These are phyloP conservation scores for Lactarius deliciosus DNA, from an alignment of 768 basidiomycete genomes.

Conservation along the genomic window DNA sequence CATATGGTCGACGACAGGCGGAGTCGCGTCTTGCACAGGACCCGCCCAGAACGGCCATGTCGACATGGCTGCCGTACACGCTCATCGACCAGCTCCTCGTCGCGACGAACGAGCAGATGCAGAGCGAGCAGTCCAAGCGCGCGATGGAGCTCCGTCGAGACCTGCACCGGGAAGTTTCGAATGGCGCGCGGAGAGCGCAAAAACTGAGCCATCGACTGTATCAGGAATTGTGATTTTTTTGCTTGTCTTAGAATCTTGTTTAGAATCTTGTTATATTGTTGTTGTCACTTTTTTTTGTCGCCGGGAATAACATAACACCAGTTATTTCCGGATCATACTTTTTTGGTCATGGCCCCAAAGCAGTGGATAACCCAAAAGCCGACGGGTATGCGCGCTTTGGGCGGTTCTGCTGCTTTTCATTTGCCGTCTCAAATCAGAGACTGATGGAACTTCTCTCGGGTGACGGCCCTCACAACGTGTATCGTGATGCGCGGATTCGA, in stretches of 20 bases:
- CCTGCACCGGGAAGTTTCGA: conserved; percentile 59
- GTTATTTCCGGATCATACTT: not conserved
- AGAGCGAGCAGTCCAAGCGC: conserved; percentile 44
- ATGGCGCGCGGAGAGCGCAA: conserved; percentile 67
- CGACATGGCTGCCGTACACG: conserved; percentile 81
- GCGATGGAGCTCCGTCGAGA: conserved; percentile 44
- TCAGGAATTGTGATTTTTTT: conserved; percentile 21
- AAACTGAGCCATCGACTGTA: conserved; percentile 45
- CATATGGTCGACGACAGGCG: conserved; percentile 40
- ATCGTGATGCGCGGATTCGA: not conserved
- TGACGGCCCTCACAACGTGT: not conserved
- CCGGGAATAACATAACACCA: not conserved
- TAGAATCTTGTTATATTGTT: not conserved
- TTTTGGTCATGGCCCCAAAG: too few relatives aligned
- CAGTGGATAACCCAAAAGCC: not conserved
- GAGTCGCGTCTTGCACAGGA: conserved; percentile 53
- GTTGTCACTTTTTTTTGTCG: not conserved
- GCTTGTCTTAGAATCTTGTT: not conserved
- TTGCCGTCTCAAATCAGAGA: not conserved
- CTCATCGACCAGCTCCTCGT: conserved; percentile 80
- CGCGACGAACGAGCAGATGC: conserved; percentile 54
- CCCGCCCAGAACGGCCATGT: conserved; percentile 52
- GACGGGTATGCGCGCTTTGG: not conserved
- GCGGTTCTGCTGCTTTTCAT: not conserved
- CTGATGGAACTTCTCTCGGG: not conserved